phyloP scores from a whole-genome alignment of 345 rosid species.

The Lumnitzera racemosa region DNA sequence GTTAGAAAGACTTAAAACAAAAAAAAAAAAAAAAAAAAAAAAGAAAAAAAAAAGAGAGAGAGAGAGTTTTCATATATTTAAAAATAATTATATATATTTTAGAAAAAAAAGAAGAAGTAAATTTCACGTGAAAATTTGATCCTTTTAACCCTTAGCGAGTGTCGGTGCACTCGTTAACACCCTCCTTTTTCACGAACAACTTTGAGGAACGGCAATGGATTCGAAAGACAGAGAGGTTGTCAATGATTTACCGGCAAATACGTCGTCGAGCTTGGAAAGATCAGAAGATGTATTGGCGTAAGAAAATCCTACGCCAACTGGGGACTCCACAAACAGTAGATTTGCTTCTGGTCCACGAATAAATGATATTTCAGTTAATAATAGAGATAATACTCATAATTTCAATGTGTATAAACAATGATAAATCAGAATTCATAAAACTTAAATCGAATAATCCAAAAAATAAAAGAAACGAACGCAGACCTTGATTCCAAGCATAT shows the following conservation, averaged over 20 bases:
- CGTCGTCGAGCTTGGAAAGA: constrained; percentile 36
- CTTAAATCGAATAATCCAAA: background rate
- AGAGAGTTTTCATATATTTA: too few species aligned
- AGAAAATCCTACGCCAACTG: constrained; percentile 65
- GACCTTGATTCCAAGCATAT: constrained; percentile 56
- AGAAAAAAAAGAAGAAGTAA: too few species aligned
- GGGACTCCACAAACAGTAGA: constrained; percentile 61
- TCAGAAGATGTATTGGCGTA: constrained; percentile 58
- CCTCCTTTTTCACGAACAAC: too few species aligned
- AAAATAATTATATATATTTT: too few species aligned
- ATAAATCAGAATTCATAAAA: background rate
- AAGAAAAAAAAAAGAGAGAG: too few species aligned
- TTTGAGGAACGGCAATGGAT: too few species aligned
- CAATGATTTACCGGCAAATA: constrained; percentile 37
- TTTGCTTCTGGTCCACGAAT: constrained; percentile 32
- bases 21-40: too few species aligned
- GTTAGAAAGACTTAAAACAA: too few species aligned
- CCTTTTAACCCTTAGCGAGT: too few species aligned
- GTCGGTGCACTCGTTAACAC: too few species aligned
- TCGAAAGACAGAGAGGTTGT: background rate
- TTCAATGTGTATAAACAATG: background rate
- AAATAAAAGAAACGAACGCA: background rate
- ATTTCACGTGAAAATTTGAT: too few species aligned
- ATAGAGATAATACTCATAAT: background rate
- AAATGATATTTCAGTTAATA: background rate